Base-by-base conservation (phyloP, 441 rosid species). In the Euphorbia schlechtendalii region DNA sequence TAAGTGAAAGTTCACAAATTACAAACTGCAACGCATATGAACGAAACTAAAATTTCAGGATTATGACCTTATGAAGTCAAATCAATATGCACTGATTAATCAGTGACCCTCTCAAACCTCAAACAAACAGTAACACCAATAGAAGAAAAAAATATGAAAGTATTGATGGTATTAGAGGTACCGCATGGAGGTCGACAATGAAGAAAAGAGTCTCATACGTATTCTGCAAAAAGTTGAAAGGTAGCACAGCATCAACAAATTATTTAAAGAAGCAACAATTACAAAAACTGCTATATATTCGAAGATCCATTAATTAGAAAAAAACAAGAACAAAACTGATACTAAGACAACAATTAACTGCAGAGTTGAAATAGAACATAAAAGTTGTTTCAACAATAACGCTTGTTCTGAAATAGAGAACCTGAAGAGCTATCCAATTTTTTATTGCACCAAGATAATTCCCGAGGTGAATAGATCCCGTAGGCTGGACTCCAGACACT, bases 401-500 rank as follows among this genome's bases (percentile, higher is more conserved):
- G 48, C n/a, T 32, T 28, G 17, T 15, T 11, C 56, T 36, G 17
- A 28, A 54, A 54, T 54, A 45, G 20, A 59, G 8, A 49, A 92
- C 91, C 98, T 90, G 97, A 77, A 88, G 91, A 15, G 80, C 71
- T 48, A 86, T 80, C 95, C 96, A 93, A 67, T 88, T 90, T 71
- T 88, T 90, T 30, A 88, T 88, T 58, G 97, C 96, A 5, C 96
- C 97, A 25, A 90, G 95, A 82, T 93, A 90, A 76, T 90, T 90
- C 48, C 98, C 97, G 0, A 90, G 87, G 81, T 90, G 97, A 59
- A 93, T 69, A 18, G 93, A 82, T 62, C 99, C 97, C 2, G 96
- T 87, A 2, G 99, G 97, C 78, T 88, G 97, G 41, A 93, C 97
- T 63, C 97, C 99, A 57, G 99, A 90, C 27, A 88, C 97, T 46